phyloP scores from a whole-genome alignment of 768 basidiomycete genomes.

The Amanita molliuscula region DNA sequence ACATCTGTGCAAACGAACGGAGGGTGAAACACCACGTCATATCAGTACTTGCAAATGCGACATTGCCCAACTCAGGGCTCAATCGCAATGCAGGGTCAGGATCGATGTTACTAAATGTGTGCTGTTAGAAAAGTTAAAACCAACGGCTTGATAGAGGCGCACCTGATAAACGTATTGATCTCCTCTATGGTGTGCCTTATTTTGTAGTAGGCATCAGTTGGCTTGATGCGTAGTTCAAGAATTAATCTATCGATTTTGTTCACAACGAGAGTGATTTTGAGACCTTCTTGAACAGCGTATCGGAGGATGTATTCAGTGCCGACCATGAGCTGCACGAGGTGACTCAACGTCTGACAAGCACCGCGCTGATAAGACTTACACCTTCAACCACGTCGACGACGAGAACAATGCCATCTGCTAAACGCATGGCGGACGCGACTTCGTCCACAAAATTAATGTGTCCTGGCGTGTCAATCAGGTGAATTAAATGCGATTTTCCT shows the following conservation, averaged over 20 bases:
- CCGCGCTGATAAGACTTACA: constrained; percentile 34
- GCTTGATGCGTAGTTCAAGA: constrained; percentile 91
- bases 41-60: constrained; percentile 93
- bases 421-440: constrained; percentile 76
- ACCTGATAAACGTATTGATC: constrained; percentile 95
- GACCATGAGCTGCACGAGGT: constrained; percentile 65
- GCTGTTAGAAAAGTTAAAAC: constrained; percentile 4
- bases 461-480: constrained; percentile 94
- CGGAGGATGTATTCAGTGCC: constrained; percentile 83
- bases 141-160: constrained; percentile 10
- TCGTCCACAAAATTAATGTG: constrained; percentile 99
- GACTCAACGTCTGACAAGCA: constrained; percentile 10
- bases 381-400: constrained; percentile 99
- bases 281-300: constrained; percentile 80
- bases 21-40: constrained; percentile 99
- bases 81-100: constrained; percentile 81
- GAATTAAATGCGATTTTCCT: constrained; percentile 89
- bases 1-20: constrained; percentile 91
- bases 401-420: constrained; percentile 84
- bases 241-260: constrained; percentile 99
- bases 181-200: constrained; percentile 99
- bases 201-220: constrained; percentile 96
- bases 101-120: constrained; percentile 56
- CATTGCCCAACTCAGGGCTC: constrained; percentile 93
- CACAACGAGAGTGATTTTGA: constrained; percentile 86